Base-by-base conservation (phyloP, 495 filamentous ascomycete species). In the Aspergillus sclerotiicarbonarius region DNA sequence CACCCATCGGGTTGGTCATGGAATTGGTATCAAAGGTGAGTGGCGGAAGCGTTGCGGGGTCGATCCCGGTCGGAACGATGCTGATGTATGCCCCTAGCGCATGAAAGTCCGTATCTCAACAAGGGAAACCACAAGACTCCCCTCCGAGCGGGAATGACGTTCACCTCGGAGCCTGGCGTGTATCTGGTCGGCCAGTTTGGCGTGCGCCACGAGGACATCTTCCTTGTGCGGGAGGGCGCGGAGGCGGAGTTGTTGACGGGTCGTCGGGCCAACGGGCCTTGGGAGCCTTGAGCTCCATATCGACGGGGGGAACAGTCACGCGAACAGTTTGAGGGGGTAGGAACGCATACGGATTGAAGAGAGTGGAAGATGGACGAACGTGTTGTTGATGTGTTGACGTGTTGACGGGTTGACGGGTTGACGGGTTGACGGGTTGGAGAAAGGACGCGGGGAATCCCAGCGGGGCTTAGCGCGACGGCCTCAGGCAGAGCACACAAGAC, bases 1-100 rank as follows among this genome's bases (percentile, higher is more conserved):
- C 54, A 82, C 80, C n/a, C 82, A 85, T 62, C 76, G 82, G 2
- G 68, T 84, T 3, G 80, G 81, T 8, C 82, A 85, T 51, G 77
- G 81, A 6, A 80, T 84, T 31, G 82, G 81, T 6, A 83, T 85
- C 31, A 85, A 84, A 68, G 76, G 57, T 67, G 21, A 47, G 47
- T 53, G 43, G 16, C 29, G 4, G 46, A 29, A 29, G 51, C 18
- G n/a, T 13, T 20, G 35, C 31, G n/a, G n/a, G 12, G 4, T 19
- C 10, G 9, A 21, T 13, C n/a, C 35, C 41, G n/a, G 1, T 21
- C 8, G 1, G 21, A 15, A 33, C 20, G n/a, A 29, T 39, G 19
- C 48, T 53, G 44, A 56, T 32, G 25, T 25, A 35, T 29, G 4
- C 16, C 8, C 4, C 45, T 37, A 78, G 79, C 79, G 5, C 79